Evolutionary conservation across 192 early-diverging fungal genomes (phyloP).

Genomic region (Podila minutissima): DNA sequence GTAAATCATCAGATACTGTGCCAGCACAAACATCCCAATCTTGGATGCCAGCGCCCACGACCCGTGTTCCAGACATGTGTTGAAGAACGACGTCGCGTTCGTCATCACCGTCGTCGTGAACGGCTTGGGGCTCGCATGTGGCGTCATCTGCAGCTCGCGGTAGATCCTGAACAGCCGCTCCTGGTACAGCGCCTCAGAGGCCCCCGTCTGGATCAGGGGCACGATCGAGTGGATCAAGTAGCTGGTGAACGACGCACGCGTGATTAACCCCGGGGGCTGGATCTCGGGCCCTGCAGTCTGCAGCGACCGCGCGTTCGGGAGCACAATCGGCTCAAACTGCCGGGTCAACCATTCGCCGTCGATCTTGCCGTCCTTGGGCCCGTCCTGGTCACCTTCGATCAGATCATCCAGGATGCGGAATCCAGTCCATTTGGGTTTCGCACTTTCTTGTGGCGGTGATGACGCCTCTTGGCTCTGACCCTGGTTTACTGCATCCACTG

Average conservation of each 20-base stretch:
- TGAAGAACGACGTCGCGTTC: constrained; percentile 48
- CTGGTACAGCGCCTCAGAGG: constrained; percentile 17
- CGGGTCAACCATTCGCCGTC: constrained; percentile 39
- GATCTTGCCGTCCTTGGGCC: constrained; percentile 18
- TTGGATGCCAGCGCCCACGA: constrained; percentile 50
- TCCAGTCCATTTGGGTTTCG: constrained; percentile 1
- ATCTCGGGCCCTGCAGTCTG: constrained; percentile 18
- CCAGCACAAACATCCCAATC: constrained; percentile 57
- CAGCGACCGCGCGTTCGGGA: constrained; percentile 27
- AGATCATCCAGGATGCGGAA: constrained; percentile 41
- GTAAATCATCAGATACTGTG: constrained; percentile 59
- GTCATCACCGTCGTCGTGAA: constrained; percentile 53
- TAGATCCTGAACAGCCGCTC: constrained; percentile 33
- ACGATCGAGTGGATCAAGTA: constrained; percentile 43
- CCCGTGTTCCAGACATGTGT: constrained; percentile 50
- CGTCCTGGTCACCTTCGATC: constrained; percentile 29
- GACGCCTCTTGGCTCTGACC: neutral
- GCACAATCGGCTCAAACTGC: constrained; percentile 38
- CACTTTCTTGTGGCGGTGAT: neutral
- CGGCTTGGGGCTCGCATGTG: constrained; percentile 22
- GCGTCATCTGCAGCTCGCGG: constrained; percentile 6
- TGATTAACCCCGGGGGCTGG: constrained; percentile 17
- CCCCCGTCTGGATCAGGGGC: constrained; percentile 32
- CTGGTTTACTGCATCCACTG: neutral
- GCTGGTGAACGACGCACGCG: constrained; percentile 28